Evolutionary conservation across 2,329 filamentous ascomycete genomes (phyloP), one percentile per base, ranked within the genome.

Genomic region (Ramularia endophylla): DNA sequence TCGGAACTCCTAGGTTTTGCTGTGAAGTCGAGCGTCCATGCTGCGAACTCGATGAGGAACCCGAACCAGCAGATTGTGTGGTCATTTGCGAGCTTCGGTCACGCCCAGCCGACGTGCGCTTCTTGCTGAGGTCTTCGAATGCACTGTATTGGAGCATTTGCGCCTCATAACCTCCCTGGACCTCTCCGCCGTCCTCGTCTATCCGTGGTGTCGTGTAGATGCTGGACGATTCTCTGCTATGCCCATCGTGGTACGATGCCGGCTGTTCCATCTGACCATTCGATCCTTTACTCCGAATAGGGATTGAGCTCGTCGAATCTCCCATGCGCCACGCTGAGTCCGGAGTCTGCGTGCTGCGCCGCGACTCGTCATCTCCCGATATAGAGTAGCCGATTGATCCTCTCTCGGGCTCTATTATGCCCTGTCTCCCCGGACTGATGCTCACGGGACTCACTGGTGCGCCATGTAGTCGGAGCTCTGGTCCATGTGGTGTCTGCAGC

Each of bases 131-230:
- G 16, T 67, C 65, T 16, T 68, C 64, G 37, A 70, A 69, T 2
- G 65, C 65, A 34, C 69, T 67, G 51, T 78, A 78, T 32, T 73
- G 66, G 33, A 77, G 54, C 13, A 53, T 50, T 5, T 60, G 57
- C 5, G 58, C 46, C 25, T 41, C 22, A 11, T 25, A 11, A 6
- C 22, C 22, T 6, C 22, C 18, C 22, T 47, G 40, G 7, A 42
- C 39, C 15, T 41, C 48, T 27, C 50, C 51, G 19, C 48, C 44
- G 34, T 60, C 55, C 37, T 59, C 56, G 13, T 59, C 57, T 29
- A 56, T 57, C 4, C 46, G 44, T 18, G 50, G 44, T 2, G 44
- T 42, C 7, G 36, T 50, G 25, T 48, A 39, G 6, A 39, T 43
- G 16, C 38, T 40, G 18, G 52, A 51, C 13, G 52, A 55, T 11